Evolutionary conservation across 768 basidiomycete genomes (phyloP).

Genomic region (Inosperma sp.): DNA sequence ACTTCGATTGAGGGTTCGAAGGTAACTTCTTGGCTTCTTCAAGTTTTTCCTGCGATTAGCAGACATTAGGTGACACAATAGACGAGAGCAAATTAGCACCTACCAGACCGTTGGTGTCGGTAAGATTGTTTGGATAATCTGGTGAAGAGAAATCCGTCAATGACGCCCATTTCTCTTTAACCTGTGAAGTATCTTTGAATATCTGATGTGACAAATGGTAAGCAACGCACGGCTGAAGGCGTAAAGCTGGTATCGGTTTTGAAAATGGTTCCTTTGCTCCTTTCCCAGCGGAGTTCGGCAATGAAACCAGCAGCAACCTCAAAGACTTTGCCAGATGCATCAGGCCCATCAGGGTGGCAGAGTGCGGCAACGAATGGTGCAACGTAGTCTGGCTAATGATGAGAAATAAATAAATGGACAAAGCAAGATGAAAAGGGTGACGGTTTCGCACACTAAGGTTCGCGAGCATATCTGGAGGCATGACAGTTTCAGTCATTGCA

Average conservation of each 20-base stretch:
- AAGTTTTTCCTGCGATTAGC: conserved; percentile 45
- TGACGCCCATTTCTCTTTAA: conserved; percentile 79
- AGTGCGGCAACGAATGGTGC: conserved; percentile 90
- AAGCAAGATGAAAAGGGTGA: background rate
- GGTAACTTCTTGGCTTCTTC: conserved; percentile 59
- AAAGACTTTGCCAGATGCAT: conserved; percentile 78
- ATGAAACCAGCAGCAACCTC: conserved; percentile 92
- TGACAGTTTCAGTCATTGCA: conserved; percentile 90
- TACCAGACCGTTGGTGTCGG: conserved; percentile 60
- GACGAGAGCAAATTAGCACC: conserved; percentile 8
- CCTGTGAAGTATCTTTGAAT: conserved; percentile 35
- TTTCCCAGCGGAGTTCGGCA: conserved; percentile 91
- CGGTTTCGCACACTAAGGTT: conserved; percentile 61
- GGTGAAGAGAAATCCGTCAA: conserved; percentile 75
- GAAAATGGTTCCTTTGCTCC: conserved; percentile 82
- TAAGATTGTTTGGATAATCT: conserved; percentile 56
- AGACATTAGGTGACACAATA: background rate
- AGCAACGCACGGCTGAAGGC: conserved; percentile 73
- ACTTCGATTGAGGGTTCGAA: conserved; percentile 62
- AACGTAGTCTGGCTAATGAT: conserved; percentile 89
- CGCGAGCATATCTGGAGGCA: conserved; percentile 92
- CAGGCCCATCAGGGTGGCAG: conserved; percentile 77
- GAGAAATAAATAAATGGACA: conserved; percentile 8
- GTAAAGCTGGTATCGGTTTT: conserved; percentile 88
- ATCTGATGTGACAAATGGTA: background rate